Evolutionary conservation across 345 rosid species (phyloP), one percentile per base, ranked within the genome.

Genomic region (Ceriops zippeliana): DNA sequence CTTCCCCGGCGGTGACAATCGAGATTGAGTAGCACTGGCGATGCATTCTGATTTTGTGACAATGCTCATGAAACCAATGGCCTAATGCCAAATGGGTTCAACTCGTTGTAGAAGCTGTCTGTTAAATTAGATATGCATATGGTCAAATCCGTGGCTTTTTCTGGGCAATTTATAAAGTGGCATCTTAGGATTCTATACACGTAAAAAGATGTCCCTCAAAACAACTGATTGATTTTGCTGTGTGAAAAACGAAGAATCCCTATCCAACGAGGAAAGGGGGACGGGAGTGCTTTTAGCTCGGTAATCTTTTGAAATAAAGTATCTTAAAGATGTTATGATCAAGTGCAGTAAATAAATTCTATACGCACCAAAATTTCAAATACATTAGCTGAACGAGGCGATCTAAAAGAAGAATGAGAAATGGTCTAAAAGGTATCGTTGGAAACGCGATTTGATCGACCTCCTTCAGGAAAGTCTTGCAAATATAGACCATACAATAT

Each of bases 171-270:
- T 31, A 56, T 56, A 74, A 73, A 73, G 81, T 61, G 58, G 61
- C 72, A 66, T 61, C 81, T 70, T 73, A 73, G 78, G 78, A 73
- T 78, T 65, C 81, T 58, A 38, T 63, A n/a, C 57, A 30, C 49
- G 71, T 66, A 57, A 58, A 77, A 73, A 78, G 71, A 34, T 56
- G 16, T 6, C 59, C 31, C 30, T 10, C 59, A 3, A 8, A 56
- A 56, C 13, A 24, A 56, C 28, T 56, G 59, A 56, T 27, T 54
- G 24, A 22, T 54, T 54, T 53, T 22, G 28, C 1, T 9, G 24
- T 22, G 20, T 54, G 27, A n/a, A 7, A 27, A 21, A 8, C 1
- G 58, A 56, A 5, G 28, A 56, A 56, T 16, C 28, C 30, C 59
- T 10, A 5, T 27, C 59, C 17, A 24, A n/a, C 26, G 28, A 21